Percentiles rank a stretch among this genome's conserved stretches.
Evolutionary conservation across 345 rosid genomes (phyloP).

Genomic region (rapeseed (Brassica napus)): Da-Ae NC_063439.1:23580001-23580500

Average conservation of each 20-base stretch:
- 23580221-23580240: constrained; percentile 46
- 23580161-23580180: constrained; percentile 32
- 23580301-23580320: constrained; percentile 35
- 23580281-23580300: constrained; percentile 3
- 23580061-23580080: constrained; percentile 28
- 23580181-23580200: neutral
- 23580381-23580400: constrained; percentile 2
- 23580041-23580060: neutral
- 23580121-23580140: constrained; percentile 3
- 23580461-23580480: constrained; percentile 18
- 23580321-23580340: neutral
- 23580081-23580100: neutral
- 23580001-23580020: constrained; percentile 8
- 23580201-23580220: constrained; percentile 36
- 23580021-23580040: constrained; percentile 22
- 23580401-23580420: neutral
- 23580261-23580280: neutral
- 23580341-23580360: neutral
- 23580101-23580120: constrained; percentile 25
- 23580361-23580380: neutral
- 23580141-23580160: constrained; percentile 16
- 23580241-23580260: constrained; percentile 34
- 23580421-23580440: neutral
- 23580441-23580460: constrained; percentile 16
- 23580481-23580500: neutral